Conservation (phyloP, 179 eudicot species). For the Heliamphora pulchella region DNA sequence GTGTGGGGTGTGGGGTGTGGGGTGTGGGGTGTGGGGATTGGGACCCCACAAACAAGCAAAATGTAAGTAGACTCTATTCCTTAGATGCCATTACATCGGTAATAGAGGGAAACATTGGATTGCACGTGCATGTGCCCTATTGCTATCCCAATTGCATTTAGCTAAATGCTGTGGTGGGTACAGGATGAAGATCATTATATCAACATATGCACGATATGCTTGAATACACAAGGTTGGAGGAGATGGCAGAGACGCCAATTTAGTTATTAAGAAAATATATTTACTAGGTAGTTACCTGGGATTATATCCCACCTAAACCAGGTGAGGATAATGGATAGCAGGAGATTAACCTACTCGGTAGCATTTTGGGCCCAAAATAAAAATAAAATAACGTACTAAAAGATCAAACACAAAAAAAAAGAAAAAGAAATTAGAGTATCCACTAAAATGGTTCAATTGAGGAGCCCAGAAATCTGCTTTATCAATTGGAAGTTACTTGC, state of each 20-base stretch:
- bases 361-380: constrained; percentile 6
- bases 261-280: neutral
- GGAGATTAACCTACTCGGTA: neutral
- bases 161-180: neutral
- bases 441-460: neutral
- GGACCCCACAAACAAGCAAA: neutral
- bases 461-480: neutral
- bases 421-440: neutral
- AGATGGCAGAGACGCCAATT: neutral
- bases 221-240: neutral
- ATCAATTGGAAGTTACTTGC: neutral
- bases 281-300: neutral
- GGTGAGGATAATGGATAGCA: neutral
- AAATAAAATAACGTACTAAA: neutral
- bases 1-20: too few relatives aligned
- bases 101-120: neutral
- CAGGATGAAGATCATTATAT: neutral
- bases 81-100: neutral
- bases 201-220: neutral
- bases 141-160: neutral
- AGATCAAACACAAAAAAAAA: neutral
- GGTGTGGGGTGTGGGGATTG: too few relatives aligned
- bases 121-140: neutral
- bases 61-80: too few relatives aligned
- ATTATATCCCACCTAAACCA: neutral